Conservation (phyloP, 371 early-diverging fungal genomes). For the Gilbertella persicaria region DNA sequence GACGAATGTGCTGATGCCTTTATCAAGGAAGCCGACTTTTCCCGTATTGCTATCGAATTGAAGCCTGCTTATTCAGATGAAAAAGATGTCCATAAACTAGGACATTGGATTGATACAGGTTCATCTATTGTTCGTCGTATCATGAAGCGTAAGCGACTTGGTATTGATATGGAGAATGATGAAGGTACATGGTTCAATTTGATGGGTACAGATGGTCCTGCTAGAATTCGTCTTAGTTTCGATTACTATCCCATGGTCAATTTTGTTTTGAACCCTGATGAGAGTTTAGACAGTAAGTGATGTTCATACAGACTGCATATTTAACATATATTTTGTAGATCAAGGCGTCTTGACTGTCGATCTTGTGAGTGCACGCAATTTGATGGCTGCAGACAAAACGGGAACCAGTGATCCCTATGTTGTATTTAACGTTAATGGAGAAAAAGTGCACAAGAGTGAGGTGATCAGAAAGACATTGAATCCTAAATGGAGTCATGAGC, state of each 20-base stretch:
- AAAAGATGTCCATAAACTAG: conserved; percentile 37
- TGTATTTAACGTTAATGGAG: conserved; percentile 73
- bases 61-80: conserved; percentile 38
- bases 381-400: conserved; percentile 56
- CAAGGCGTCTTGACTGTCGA: conserved; percentile 54
- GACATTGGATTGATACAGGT: conserved; percentile 41
- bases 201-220: conserved; percentile 39
- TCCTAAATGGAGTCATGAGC: conserved; percentile 78
- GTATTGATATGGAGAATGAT: conserved; percentile 18
- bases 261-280: conserved; percentile 56
- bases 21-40: conserved; percentile 64
- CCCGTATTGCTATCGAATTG: conserved; percentile 57
- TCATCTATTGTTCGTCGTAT: conserved; percentile 37
- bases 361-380: conserved; percentile 46
- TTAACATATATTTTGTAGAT: conserved; percentile 31
- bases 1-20: conserved; percentile 55
- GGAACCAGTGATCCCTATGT: conserved; percentile 85
- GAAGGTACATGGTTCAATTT: conserved; percentile 41
- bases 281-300: conserved; percentile 63
- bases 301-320: too few species aligned
- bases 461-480: conserved; percentile 77
- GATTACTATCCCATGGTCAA: conserved; percentile 50
- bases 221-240: conserved; percentile 52
- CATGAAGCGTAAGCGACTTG: conserved; percentile 27
- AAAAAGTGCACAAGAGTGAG: conserved; percentile 77